Base-by-base conservation (phyloP, 2,329 filamentous ascomycete species). In the Orbilia javanica region DNA sequence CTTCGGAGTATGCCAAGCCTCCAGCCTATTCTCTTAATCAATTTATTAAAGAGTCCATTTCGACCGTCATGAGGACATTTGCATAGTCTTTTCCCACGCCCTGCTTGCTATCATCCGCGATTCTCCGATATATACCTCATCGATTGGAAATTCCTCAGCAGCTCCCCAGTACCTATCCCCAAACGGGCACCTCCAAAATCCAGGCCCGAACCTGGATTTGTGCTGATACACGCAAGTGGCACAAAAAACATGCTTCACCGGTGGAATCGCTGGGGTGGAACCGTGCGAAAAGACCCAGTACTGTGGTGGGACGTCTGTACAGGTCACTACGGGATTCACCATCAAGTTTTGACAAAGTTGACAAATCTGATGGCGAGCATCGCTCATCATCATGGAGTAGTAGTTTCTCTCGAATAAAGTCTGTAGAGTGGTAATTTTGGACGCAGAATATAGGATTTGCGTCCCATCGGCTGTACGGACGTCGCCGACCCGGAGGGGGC, bases 311-410 rank as follows among this genome's bases (percentile, higher is more conserved):
- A 78, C 73, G 22, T 78, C 42, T 4, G 18, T 13, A 22, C 73
- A 78, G 5, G 73, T 67, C 2, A 78, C 53, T 10, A 62, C 42
- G 1, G 74, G 74, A 22, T 55, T 63, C 2, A 53, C 52, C 74
- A 78, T 78, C 2, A 48, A 27, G 4, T 48, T 50, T 31, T 71
- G 29, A 18, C 74, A 78, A 36, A 72, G 68, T 13, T 71, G 53
- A 18, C 74, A 78, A n/a, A 78, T 64, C 44, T 71, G 74, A 3
- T 34, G 36, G 8, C 67, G 74, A 13, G 74, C 67, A 11, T 72
- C 67, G 1, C 31, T 39, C 7, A 11, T 46, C 2, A 78, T 72
- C 27, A 60, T 36, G 1, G 18, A 6, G 15, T 48, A 3, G 18
- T 53, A 78, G 6, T 44, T 3, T 52, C 62, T 44, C 36, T 72